Evolutionary conservation across 495 filamentous ascomycete species (phyloP).

Genomic region (Aspergillus cristatus): DNA sequence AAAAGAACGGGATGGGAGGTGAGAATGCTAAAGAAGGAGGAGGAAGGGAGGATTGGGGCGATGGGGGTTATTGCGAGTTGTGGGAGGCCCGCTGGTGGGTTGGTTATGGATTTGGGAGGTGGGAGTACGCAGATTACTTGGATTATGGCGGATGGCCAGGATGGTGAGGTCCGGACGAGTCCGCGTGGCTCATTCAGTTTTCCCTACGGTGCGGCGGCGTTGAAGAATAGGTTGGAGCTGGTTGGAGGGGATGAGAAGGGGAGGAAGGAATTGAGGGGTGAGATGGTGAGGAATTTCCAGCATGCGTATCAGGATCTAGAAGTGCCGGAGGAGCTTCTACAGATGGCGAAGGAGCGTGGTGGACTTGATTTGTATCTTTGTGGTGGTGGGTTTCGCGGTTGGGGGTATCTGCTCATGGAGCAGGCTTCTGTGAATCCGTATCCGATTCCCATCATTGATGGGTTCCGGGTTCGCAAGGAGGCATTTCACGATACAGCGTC

Average conservation of each 20-base stretch:
- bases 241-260: slow-evolving; percentile 12
- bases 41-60: slow-evolving; percentile 73
- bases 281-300: slow-evolving; percentile 48
- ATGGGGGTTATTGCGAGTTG: slow-evolving; percentile 53
- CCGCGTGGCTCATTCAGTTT: slow-evolving; percentile 42
- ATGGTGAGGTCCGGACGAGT: slow-evolving; percentile 39
- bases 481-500: slow-evolving; percentile 50
- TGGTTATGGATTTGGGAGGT: slow-evolving; percentile 83
- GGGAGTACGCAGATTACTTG: slow-evolving; percentile 85
- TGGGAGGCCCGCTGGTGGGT: slow-evolving; percentile 21
- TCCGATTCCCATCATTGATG: slow-evolving; percentile 73
- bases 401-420: slow-evolving; percentile 72
- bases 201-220: slow-evolving; percentile 76
- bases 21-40: slow-evolving; percentile 60
- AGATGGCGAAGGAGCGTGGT: slow-evolving; percentile 23
- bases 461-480: slow-evolving; percentile 53
- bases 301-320: slow-evolving; percentile 47
- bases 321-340: slow-evolving; percentile 41
- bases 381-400: slow-evolving; percentile 81
- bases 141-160: slow-evolving; percentile 45
- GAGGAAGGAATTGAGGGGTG: slow-evolving; percentile 34
- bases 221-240: slow-evolving; percentile 49
- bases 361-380: slow-evolving; percentile 68
- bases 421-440: slow-evolving; percentile 59
- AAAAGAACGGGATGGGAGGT: slow-evolving; percentile 55